A percentile compares a stretch with the other conserved stretches of the same genome.
phyloP scores from a whole-genome alignment of 768 basidiomycete genomes.

The Suillus spraguei region DNA sequence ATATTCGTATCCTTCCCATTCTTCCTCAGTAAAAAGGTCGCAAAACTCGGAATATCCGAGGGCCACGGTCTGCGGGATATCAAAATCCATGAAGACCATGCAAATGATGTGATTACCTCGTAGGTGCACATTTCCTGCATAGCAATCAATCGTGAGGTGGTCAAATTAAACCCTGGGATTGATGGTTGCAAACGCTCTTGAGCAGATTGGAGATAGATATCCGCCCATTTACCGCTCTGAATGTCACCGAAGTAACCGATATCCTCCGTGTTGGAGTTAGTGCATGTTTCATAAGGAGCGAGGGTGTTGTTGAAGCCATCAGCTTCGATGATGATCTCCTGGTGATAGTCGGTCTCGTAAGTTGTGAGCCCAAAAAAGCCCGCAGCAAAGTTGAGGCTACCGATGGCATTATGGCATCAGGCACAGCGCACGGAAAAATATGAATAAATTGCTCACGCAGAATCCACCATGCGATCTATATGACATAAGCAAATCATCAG shows the following conservation, averaged over 20 bases:
- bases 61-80: constrained; percentile 41
- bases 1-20: constrained; percentile 55
- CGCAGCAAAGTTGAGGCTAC: constrained; percentile 48
- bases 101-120: constrained; percentile 27
- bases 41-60: constrained; percentile 53
- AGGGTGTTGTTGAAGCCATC: constrained; percentile 50
- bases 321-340: constrained; percentile 49
- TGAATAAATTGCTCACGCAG: constrained; percentile 25
- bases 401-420: constrained; percentile 11
- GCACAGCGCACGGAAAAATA: constrained; percentile 20
- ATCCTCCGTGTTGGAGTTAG: constrained; percentile 33
- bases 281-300: constrained; percentile 40
- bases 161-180: constrained; percentile 36
- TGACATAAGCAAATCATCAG: background rate
- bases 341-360: constrained; percentile 44
- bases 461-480: constrained; percentile 36
- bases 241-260: constrained; percentile 24
- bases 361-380: constrained; percentile 50
- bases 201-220: constrained; percentile 42
- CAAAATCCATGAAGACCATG: background rate
- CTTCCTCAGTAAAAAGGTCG: constrained; percentile 50
- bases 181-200: constrained; percentile 34
- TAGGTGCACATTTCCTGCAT: constrained; percentile 45
- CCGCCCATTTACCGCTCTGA: constrained; percentile 38
- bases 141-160: constrained; percentile 27